Evolutionary conservation across 2,329 filamentous ascomycete genomes (phyloP).

Genomic region (Ophiostoma angusticollis): DNA sequence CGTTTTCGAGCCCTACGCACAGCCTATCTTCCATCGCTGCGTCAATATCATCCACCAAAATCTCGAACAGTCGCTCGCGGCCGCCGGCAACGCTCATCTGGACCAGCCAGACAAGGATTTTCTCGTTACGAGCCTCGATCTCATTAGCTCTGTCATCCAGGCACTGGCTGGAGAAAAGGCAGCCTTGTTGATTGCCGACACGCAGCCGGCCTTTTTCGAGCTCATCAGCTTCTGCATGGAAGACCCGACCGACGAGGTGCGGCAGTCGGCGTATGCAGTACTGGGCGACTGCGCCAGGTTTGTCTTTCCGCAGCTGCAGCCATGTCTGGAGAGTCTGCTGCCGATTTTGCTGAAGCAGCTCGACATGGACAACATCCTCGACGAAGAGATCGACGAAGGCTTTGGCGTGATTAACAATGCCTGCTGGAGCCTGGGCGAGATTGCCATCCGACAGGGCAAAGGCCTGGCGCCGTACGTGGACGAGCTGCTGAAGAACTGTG

Average conservation of each 20-base stretch:
- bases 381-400: conserved; percentile 69
- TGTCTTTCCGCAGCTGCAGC: conserved; percentile 69
- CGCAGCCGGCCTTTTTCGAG: conserved; percentile 79
- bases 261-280: conserved; percentile 89
- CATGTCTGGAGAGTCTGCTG: conserved; percentile 59
- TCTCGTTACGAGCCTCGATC: conserved; percentile 83
- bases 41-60: conserved; percentile 86
- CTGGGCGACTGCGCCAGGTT: conserved; percentile 92
- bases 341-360: conserved; percentile 78
- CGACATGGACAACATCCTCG: conserved; percentile 61
- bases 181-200: conserved; percentile 59
- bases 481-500: conserved; percentile 61
- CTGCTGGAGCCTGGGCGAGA: conserved; percentile 92
- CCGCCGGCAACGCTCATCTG: conserved; percentile 51
- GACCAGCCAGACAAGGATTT: conserved; percentile 94
- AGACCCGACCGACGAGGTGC: conserved; percentile 79
- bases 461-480: conserved; percentile 67
- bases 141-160: conserved; percentile 87
- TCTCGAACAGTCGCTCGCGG: conserved; percentile 64
- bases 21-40: conserved; percentile 76
- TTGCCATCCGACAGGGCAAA: conserved; percentile 65
- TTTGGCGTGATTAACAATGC: conserved; percentile 97
- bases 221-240: conserved; percentile 86
- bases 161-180: conserved; percentile 65
- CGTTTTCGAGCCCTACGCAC: conserved; percentile 72